Percentiles rank a stretch among this genome's conserved stretches.
These are phyloP conservation scores for Claviceps maximensis DNA, from an alignment of 2,329 filamentous ascomycete genomes.

Conservation along the genomic window DNA sequence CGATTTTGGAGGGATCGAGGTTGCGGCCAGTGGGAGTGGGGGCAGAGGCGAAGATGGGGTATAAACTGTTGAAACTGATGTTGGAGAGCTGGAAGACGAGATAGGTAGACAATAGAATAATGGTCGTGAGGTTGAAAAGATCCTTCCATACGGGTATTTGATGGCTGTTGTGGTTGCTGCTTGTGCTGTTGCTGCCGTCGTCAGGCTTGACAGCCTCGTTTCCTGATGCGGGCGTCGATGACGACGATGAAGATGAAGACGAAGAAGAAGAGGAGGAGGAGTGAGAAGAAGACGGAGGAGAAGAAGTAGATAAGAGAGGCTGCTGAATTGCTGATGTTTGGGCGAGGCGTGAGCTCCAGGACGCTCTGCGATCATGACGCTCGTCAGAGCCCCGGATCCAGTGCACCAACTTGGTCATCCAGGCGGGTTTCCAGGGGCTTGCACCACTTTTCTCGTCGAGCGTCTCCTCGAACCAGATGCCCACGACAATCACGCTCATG, in stretches of 20 bases:
- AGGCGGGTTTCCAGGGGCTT: conserved; percentile 18
- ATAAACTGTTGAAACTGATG: conserved; percentile 88
- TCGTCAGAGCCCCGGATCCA: conserved; percentile 13
- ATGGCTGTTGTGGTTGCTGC: conserved; percentile 12
- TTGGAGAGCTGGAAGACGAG: conserved; percentile 90
- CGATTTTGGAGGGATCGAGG: conserved; percentile 67
- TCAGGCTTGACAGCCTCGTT: conserved; percentile 8
- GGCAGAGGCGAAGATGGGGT: conserved; percentile 80
- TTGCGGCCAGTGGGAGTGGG: conserved; percentile 62
- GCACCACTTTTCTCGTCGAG: conserved; percentile 22
- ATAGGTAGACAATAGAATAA: conserved; percentile 73
- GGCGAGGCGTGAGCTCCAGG: conserved; percentile 26
- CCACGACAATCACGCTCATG: conserved; percentile 58
- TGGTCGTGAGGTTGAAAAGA: conserved; percentile 65
- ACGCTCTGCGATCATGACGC: conserved; percentile 14
- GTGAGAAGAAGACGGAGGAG: conserved; percentile 6
- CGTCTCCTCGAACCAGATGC: conserved; percentile 79
- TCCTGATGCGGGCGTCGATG: conserved; percentile 10
- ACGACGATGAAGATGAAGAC: conserved; percentile 5
- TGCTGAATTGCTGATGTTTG: conserved; percentile 11
- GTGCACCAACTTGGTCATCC: conserved; percentile 19
- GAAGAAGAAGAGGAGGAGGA: conserved; percentile 4
- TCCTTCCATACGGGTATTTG: conserved; percentile 32
- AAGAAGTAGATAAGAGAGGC: conserved; percentile 17
- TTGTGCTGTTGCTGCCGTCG: conserved; percentile 14